Base-by-base conservation (phyloP, 129 eudicot genomes). In the Escallonia rubra region DNA sequence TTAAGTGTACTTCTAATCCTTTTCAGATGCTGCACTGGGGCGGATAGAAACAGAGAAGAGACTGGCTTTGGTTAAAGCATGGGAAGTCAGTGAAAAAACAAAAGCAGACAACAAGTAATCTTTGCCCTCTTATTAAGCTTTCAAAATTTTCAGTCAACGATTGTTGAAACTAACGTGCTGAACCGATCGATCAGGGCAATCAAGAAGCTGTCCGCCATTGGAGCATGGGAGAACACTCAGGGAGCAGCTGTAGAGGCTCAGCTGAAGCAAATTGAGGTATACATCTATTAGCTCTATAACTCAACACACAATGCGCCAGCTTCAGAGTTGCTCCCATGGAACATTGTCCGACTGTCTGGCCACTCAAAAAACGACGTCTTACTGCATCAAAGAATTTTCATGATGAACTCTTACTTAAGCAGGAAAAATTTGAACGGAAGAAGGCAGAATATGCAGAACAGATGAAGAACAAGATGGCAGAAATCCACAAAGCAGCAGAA, bases 51-150 rank as follows among this genome's bases (percentile, higher is more conserved):
- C 72, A 15, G 89, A 88, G 81, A 88, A 85, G 76, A 82, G 69
- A 65, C 15, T 80, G 80, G 89, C 89, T 23, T 63, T 88, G 57
- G 70, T 88, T 60, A 88, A 73, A 68, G 96, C 96, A 41, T 88
- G 96, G 91, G 96, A 88, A 80, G 96, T 85, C 8, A 88, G 68
- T 14, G 87, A 88, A 58, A 88, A 85, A 71, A 67, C 78, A 14
- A 82, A 76, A 76, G 91, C 86, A 5, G 89, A 85, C 7, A 88
- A 82, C 67, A 88, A 78, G 96, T 88, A 85, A 5, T 48, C 3
- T 71, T 13, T 64, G 43, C 50, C 16, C 39, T 52, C 23, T 6
- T 5, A 50, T 56, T n/a, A 3, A 42, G 16, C 34, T 23, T 23
- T 23, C 34, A 23, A 23, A 23, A 23, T 23, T 23, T 23, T 23